Evolutionary conservation across 2,329 filamentous ascomycete species (phyloP), one percentile per base, ranked within the genome.

Genomic region (Seiridium unicorne): DNA sequence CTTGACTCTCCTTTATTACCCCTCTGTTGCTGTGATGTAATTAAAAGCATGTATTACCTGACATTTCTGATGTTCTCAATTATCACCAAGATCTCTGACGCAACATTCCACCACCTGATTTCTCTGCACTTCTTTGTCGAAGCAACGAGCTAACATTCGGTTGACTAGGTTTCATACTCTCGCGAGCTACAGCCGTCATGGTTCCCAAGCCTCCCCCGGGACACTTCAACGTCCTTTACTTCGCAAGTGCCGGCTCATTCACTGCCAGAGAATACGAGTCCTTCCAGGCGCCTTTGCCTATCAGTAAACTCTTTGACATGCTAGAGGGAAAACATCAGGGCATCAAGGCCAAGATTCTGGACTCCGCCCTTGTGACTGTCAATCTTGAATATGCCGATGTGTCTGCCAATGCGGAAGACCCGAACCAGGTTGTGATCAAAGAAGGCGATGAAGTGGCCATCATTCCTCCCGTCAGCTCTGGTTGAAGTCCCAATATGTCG

Each of bases 381-480:
- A 95, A 96, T 66, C 77, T 94, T 58, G 84, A 91, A 61, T 96
- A 96, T 76, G 87, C 94, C 69, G 90, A 95, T 70, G 67, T 92
- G 9, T 78, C 80, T 4, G 79, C 79, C 46, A 75, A 76, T 38
- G 74, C 74, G 18, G 74, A 74, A 51, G 76, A 76, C 18, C 69
- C 68, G 13, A 69, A 71, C 7, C 76, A 77, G 13, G 66, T 79
- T 34, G 72, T 85, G 59, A 89, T 96, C 60, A 76, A 86, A 56
- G 85, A 86, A 63, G 90, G 89, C 35, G 92, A 96, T 70, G 92
- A 96, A 77, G 91, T 96, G 59, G 92, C 90, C 47, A 89, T 96
- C 42, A 94, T 96, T 60, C 92, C 92, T 40, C 92, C 92, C 8
- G 92, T 96, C 65, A 96, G 92, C 79, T 93, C 92, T 44, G 92